These are phyloP conservation scores for Cutaneotrichosporon spelunceum DNA, from an alignment of 1,284 basidiomycete species.

Conservation along the genomic window DNA sequence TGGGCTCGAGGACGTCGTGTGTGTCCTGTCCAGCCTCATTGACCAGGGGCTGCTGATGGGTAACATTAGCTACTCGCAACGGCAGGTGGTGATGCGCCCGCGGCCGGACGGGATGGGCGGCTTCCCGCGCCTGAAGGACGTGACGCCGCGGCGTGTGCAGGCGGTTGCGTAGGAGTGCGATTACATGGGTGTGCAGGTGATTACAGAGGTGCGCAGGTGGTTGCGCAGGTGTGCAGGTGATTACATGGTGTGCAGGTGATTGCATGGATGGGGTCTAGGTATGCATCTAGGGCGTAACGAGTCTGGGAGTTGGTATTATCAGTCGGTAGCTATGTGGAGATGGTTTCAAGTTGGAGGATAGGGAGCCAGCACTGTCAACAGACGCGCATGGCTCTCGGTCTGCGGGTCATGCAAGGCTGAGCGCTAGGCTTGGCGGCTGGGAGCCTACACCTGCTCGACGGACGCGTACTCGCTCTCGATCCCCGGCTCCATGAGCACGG, in stretches of 20 bases:
- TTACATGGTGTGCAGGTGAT: background rate
- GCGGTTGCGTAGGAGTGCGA: conserved; percentile 11
- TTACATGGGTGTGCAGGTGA: too few relatives aligned
- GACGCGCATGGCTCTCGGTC: too few relatives aligned
- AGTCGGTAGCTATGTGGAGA: too few relatives aligned
- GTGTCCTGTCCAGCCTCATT: conserved; percentile 44
- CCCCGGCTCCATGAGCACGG: conserved; percentile 55
- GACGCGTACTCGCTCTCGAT: conserved; percentile 36
- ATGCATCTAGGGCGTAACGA: conserved; percentile 6
- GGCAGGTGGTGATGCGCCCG: conserved; percentile 39
- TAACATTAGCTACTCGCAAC: conserved; percentile 42
- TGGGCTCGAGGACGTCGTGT: conserved; percentile 45
- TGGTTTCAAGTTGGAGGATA: too few relatives aligned
- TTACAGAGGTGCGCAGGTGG: too few relatives aligned
- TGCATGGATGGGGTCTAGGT: background rate
- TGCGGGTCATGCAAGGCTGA: too few relatives aligned
- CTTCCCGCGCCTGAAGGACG: conserved; percentile 33
- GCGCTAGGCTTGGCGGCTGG: background rate
- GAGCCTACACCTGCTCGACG: conserved; percentile 3
- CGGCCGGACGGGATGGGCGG: conserved; percentile 41
- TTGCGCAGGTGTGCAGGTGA: too few relatives aligned
- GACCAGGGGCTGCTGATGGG: conserved; percentile 49
- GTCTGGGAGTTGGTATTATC: too few relatives aligned
- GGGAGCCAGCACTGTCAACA: too few relatives aligned
- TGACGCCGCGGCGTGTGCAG: conserved; percentile 27